Percentiles rank a stretch among this genome's conserved stretches.
Conservation (phyloP, 2,329 filamentous ascomycete genomes). For the Orbilia brochopaga region DNA sequence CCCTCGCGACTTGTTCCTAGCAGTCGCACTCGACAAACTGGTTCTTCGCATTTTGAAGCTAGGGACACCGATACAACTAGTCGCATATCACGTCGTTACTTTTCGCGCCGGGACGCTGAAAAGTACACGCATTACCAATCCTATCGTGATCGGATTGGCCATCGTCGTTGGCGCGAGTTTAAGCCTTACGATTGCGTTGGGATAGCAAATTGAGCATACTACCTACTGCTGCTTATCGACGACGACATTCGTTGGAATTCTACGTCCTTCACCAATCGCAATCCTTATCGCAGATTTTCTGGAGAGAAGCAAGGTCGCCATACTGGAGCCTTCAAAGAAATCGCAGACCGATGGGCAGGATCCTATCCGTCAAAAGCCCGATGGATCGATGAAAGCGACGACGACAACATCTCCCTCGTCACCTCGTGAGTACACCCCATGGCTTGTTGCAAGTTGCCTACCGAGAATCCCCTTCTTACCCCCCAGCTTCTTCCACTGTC, state of each 20-base stretch:
- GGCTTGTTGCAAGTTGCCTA: constrained; percentile 14
- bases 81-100: constrained; percentile 17
- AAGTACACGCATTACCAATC: constrained; percentile 11
- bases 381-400: constrained; percentile 51
- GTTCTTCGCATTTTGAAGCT: constrained; percentile 30
- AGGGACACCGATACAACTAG: constrained; percentile 18
- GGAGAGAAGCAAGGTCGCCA: constrained; percentile 32
- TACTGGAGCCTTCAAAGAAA: constrained; percentile 50
- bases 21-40: constrained; percentile 33
- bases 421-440: constrained; percentile 46
- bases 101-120: constrained; percentile 40
- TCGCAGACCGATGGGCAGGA: constrained; percentile 45
- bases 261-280: not conserved
- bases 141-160: not conserved
- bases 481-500: constrained; percentile 12
- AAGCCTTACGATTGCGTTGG: constrained; percentile 29
- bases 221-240: too few relatives aligned
- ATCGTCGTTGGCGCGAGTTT: not conserved
- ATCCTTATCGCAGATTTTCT: not conserved
- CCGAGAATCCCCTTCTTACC: constrained; percentile 8
- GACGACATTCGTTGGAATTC: not conserved
- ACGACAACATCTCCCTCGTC: constrained; percentile 33
- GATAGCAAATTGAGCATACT: constrained; percentile 14
- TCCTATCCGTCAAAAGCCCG: constrained; percentile 49
- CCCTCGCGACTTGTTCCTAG: constrained; percentile 23